These are phyloP conservation scores for Boletales sp. DNA, from an alignment of 768 basidiomycete species.

Conservation along the genomic window DNA sequence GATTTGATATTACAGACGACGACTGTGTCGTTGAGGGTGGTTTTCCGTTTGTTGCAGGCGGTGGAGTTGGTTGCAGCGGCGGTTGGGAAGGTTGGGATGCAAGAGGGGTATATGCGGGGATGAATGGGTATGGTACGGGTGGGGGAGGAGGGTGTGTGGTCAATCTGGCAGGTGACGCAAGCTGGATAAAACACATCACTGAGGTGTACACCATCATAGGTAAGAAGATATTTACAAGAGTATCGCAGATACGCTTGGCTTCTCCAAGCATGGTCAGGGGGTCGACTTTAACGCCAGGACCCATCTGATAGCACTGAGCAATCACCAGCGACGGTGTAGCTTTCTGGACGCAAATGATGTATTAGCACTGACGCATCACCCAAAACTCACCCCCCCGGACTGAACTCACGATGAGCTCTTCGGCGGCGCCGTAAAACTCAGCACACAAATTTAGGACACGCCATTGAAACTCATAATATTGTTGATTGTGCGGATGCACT, in stretches of 20 bases:
- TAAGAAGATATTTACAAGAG: conserved; percentile 46
- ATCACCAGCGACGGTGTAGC: conserved; percentile 65
- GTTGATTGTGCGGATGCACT: conserved; percentile 63
- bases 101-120: conserved; percentile 37
- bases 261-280: conserved; percentile 71
- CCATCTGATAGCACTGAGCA: conserved; percentile 78
- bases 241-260: conserved; percentile 76
- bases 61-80: conserved; percentile 34
- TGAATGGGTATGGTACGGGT: conserved; percentile 49
- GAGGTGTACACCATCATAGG: conserved; percentile 3
- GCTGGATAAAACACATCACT: conserved; percentile 37
- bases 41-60: conserved; percentile 34
- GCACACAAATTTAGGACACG: conserved; percentile 76
- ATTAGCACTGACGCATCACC: conserved; percentile 7
- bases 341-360: conserved; percentile 33
- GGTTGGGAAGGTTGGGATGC: conserved; percentile 28
- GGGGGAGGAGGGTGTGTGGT: conserved; percentile 54
- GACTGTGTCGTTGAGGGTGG: conserved; percentile 29
- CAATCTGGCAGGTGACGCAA: conserved; percentile 70
- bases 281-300: conserved; percentile 64
- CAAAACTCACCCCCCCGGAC: conserved; percentile 5
- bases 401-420: conserved; percentile 72
- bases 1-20: conserved; percentile 60
- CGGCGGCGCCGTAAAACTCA: conserved; percentile 83
- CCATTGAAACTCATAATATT: conserved; percentile 87